Evolutionary conservation across 306 rosid species (phyloP), one percentile per base, ranked within the genome.

Genomic region (Prunus mongolica): DNA sequence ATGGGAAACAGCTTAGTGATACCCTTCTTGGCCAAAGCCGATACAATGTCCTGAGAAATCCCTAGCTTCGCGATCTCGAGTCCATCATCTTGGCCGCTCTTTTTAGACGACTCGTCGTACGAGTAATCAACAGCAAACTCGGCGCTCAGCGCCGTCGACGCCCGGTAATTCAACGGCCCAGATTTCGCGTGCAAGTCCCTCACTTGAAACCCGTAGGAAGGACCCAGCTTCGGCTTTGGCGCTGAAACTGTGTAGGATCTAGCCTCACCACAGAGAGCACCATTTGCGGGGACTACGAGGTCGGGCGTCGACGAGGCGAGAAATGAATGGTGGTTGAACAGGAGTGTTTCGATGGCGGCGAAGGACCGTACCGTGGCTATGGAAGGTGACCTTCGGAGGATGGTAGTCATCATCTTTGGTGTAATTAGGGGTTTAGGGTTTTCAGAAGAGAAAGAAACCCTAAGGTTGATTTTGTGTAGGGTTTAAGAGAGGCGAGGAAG

Each of bases 1-100:
- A 96, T 96, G 12, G 99, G 99, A 27, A 96, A 96, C 67, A 96
- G 96, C 83, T 88, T 96, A 27, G 79, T 64, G 80, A 96, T 96
- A 6, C 98, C 96, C 85, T 65, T 92, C 79, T 83, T 88, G 24
- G 86, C 91, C 91, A 96, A 61, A 87, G 98, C 87, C 73, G 96
- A 81, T 5, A 93, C 92, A 73, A 96, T 93, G 58, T 91, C 97
- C 78, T 77, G 67, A 51, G 92, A 70, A 74, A 96, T 89, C 69
- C 93, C 96, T 3, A 96, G 93, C 86, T 81, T 92, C 15, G 84
- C 83, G 55, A 96, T 87, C 79, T 91, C 98, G 1, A 96, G 96
- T 1, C 96, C 96, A 7, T 92, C 97, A 12, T 88, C 96, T 0
- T 63, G 71, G 13, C 73, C 73, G 60, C 72, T 83, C 38, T 77